These are phyloP conservation scores for Pleurotus citrinopileatus DNA, from an alignment of 768 basidiomycete genomes.

Conservation along the genomic window DNA sequence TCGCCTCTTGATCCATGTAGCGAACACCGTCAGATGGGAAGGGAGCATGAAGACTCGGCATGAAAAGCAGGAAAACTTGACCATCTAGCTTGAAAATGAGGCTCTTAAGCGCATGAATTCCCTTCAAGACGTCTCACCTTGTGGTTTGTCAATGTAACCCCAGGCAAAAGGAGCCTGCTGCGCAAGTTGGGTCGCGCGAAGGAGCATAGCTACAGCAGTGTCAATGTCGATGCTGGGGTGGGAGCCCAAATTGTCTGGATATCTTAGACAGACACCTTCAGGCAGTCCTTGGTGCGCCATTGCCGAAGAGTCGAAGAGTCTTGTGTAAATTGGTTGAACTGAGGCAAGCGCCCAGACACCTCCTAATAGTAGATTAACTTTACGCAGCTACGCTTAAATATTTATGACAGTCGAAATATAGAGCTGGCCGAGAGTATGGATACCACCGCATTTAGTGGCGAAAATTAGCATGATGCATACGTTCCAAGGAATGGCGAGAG, in stretches of 20 bases:
- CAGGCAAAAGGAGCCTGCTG: slow-evolving; percentile 62
- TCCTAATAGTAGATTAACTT: too few species aligned
- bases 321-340: too few species aligned
- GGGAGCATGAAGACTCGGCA: slow-evolving; percentile 46
- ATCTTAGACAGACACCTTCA: slow-evolving; percentile 68
- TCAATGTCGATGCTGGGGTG: slow-evolving; percentile 58
- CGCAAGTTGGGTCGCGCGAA: slow-evolving; percentile 56
- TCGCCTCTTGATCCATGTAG: slow-evolving; percentile 70
- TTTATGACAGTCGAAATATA: too few species aligned
- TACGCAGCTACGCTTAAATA: too few species aligned
- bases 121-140: slow-evolving; percentile 41
- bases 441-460: too few species aligned
- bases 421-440: too few species aligned
- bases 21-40: slow-evolving; percentile 79
- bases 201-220: slow-evolving; percentile 55
- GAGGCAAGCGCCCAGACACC: too few species aligned
- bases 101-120: neutral
- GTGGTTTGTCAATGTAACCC: slow-evolving; percentile 76
- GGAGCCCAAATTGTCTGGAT: slow-evolving; percentile 60
- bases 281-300: slow-evolving; percentile 44
- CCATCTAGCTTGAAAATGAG: slow-evolving; percentile 45
- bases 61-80: slow-evolving; percentile 61
- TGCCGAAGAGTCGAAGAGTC: neutral
- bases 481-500: too few species aligned
- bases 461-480: too few species aligned